phyloP scores from a whole-genome alignment of 1,284 basidiomycete species.

The Trichosporon sp. region DNA sequence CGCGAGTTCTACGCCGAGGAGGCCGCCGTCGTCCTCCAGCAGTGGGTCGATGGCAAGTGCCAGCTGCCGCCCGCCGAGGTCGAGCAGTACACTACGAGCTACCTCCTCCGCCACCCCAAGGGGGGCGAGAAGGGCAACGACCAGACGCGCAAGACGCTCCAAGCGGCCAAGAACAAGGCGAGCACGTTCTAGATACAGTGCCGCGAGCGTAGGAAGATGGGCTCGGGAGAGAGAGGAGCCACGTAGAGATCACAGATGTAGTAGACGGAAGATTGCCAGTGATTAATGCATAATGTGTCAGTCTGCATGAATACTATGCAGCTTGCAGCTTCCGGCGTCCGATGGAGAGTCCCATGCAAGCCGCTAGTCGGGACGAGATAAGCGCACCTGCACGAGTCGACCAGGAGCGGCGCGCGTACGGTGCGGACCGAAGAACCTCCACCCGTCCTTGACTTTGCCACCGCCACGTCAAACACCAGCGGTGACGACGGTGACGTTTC shows the following conservation, averaged over 20 bases:
- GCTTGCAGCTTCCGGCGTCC: not conserved
- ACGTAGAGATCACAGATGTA: not conserved
- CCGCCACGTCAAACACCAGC: slow-evolving; percentile 9
- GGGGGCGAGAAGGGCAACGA: slow-evolving; percentile 18
- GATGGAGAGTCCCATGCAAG: no score
- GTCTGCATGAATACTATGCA: not conserved
- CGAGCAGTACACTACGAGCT: slow-evolving; percentile 48
- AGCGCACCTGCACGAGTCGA: not conserved
- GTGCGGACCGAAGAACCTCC: not conserved
- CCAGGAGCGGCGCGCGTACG: not conserved
- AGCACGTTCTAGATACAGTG: slow-evolving; percentile 35
- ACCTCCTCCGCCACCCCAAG: slow-evolving; percentile 38
- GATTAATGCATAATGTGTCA: slow-evolving; percentile 18
- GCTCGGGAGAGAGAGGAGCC: no score
- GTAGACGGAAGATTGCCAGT: not conserved
- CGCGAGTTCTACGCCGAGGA: slow-evolving; percentile 52
- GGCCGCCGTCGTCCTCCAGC: slow-evolving; percentile 39
- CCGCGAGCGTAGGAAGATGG: not conserved
- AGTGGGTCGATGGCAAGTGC: slow-evolving; percentile 33
- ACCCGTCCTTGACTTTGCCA: not conserved
- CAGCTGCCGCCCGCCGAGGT: slow-evolving; percentile 37
- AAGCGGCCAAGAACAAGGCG: slow-evolving; percentile 43
- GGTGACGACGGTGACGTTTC: slow-evolving; percentile 15
- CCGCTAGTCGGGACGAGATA: no score
- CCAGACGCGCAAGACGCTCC: slow-evolving; percentile 42